Conservation (phyloP, 805 yeast species). For the Saccharomyces eubayanus region DNA sequence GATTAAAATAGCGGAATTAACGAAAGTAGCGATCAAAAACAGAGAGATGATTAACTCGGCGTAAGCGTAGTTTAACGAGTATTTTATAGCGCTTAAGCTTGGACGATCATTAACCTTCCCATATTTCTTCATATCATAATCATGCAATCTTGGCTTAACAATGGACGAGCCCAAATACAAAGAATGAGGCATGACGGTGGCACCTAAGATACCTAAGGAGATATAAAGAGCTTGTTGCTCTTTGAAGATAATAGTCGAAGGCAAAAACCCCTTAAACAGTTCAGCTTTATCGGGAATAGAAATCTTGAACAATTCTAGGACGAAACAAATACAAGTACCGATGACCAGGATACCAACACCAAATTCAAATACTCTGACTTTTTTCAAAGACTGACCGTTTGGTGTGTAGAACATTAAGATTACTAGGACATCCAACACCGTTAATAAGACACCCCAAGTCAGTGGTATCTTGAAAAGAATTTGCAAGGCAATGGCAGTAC, state of each 20-base stretch:
- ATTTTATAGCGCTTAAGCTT: constrained; percentile 68
- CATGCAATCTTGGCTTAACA: constrained; percentile 76
- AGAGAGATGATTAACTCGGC: constrained; percentile 76
- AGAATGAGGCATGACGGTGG: constrained; percentile 93
- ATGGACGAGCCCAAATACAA: constrained; percentile 77
- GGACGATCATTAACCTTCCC: constrained; percentile 50
- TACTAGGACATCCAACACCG: constrained; percentile 73
- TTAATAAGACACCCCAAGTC: constrained; percentile 63
- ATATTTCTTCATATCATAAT: constrained; percentile 56
- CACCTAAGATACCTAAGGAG: constrained; percentile 80
- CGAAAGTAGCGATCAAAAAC: constrained; percentile 84
- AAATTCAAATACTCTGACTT: constrained; percentile 68
- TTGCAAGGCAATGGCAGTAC: constrained; percentile 79
- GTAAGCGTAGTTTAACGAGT: constrained; percentile 71
- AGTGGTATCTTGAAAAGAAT: constrained; percentile 71
- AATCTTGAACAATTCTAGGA: constrained; percentile 56
- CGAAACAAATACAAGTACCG: constrained; percentile 69
- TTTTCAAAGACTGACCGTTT: constrained; percentile 63
- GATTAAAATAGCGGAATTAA: constrained; percentile 79
- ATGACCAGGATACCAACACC: constrained; percentile 65
- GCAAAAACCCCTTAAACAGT: constrained; percentile 62
- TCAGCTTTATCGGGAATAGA: constrained; percentile 44
- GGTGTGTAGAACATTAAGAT: constrained; percentile 73
- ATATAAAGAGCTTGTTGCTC: constrained; percentile 65
- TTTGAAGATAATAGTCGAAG: constrained; percentile 49